A percentile compares a stretch with the other conserved stretches of the same genome.
phyloP scores from a whole-genome alignment of 768 basidiomycete genomes.

The Suillus paluster region DNA sequence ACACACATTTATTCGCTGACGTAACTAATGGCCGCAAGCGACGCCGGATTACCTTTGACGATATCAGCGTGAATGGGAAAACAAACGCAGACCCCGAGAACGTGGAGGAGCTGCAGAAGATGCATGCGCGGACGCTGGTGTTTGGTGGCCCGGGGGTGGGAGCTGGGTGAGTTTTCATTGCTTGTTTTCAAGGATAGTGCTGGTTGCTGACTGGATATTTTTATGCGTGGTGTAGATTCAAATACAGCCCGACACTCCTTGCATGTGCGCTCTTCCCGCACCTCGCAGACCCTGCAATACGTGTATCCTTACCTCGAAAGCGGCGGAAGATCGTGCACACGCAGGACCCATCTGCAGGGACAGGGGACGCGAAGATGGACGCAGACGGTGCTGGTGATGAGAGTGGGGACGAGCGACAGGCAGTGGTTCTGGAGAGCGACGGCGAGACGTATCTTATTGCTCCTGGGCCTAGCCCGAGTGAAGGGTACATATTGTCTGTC shows the following conservation, averaged over 20 bases:
- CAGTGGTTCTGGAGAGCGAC: conserved; percentile 30
- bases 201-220: neutral
- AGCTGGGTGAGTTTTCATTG: conserved; percentile 45
- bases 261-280: conserved; percentile 50
- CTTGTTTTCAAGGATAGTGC: neutral
- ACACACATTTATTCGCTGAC: conserved; percentile 25
- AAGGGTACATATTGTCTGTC: conserved; percentile 10
- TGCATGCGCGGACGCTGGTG: conserved; percentile 51
- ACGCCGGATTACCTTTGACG: conserved; percentile 25
- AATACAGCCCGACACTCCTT: conserved; percentile 52
- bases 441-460: conserved; percentile 28
- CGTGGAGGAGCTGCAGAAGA: conserved; percentile 43
- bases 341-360: conserved; percentile 3
- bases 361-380: conserved; percentile 13
- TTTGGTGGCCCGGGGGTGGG: conserved; percentile 47
- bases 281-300: conserved; percentile 17
- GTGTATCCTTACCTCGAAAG: conserved; percentile 24
- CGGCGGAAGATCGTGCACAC: conserved; percentile 27
- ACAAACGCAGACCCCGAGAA: conserved; percentile 25
- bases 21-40: conserved; percentile 41
- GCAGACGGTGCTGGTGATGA: conserved; percentile 14
- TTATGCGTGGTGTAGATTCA: conserved; percentile 45
- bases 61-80: conserved; percentile 23
- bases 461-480: conserved; percentile 4
- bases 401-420: conserved; percentile 15